Evolutionary conservation across 2,329 filamentous ascomycete genomes (phyloP).

Genomic region (Ophiostoma novo-ulmi): DNA sequence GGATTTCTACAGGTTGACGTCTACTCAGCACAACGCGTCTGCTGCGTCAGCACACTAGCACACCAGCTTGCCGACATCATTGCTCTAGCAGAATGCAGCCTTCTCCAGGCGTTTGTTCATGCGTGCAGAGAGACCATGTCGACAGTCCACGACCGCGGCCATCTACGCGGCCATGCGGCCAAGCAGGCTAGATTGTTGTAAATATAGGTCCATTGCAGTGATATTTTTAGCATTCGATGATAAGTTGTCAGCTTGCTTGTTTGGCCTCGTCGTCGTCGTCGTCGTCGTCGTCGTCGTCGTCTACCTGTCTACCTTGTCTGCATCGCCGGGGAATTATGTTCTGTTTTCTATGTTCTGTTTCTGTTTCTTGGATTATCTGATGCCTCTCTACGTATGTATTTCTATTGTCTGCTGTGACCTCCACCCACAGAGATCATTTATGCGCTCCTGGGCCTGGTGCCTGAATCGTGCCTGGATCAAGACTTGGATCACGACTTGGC

Average conservation of each 20-base stretch:
- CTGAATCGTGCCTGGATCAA: not conserved
- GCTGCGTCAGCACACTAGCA: not conserved
- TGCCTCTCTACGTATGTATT: not conserved
- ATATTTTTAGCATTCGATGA: not conserved
- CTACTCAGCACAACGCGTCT: not conserved
- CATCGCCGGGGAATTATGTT: too few relatives aligned
- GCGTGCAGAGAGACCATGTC: not conserved
- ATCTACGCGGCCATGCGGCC: not conserved
- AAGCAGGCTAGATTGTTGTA: not conserved
- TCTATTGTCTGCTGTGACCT: not conserved
- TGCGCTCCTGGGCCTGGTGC: not conserved
- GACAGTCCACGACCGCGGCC: too few relatives aligned
- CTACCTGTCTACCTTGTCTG: not conserved
- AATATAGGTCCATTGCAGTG: not conserved
- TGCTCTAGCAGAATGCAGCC: too few relatives aligned
- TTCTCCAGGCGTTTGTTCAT: not conserved
- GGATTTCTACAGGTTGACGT: not conserved
- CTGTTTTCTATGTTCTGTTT: not conserved
- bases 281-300: not conserved
- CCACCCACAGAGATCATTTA: not conserved
- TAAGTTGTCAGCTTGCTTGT: too few relatives aligned
- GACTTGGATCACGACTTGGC: not conserved
- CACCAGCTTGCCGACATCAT: not conserved
- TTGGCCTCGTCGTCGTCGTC: too few relatives aligned
- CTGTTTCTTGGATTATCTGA: not conserved